Percentiles rank a stretch among this genome's conserved stretches.
phyloP scores from a whole-genome alignment of 2,329 filamentous ascomycete species.

The Parafenestella ontariensis region DNA sequence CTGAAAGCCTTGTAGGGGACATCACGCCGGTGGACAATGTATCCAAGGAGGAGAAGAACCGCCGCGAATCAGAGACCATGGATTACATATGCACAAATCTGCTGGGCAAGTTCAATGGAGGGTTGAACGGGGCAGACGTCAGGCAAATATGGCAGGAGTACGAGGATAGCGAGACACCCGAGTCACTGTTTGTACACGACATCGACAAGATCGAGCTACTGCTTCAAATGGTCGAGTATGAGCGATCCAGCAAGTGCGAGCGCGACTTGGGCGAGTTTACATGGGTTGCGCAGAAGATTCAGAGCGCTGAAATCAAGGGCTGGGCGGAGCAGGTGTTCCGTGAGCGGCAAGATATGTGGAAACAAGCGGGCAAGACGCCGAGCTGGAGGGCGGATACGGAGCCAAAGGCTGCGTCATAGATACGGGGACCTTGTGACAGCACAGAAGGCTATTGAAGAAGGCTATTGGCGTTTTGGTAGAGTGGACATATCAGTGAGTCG shows the following conservation, averaged over 20 bases:
- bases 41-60: slow-evolving; percentile 83
- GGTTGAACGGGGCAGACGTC: slow-evolving; percentile 72
- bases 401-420: slow-evolving; percentile 18
- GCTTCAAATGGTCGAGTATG: slow-evolving; percentile 96
- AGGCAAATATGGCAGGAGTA: slow-evolving; percentile 92
- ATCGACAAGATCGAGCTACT: slow-evolving; percentile 96
- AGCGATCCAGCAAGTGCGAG: slow-evolving; percentile 70
- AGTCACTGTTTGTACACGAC: slow-evolving; percentile 92
- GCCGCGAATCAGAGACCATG: slow-evolving; percentile 89
- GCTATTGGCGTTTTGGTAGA: not conserved
- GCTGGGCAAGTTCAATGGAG: slow-evolving; percentile 77
- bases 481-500: not conserved
- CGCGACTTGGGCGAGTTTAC: slow-evolving; percentile 87
- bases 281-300: slow-evolving; percentile 76
- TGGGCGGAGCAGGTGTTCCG: slow-evolving; percentile 80
- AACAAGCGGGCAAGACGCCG: slow-evolving; percentile 44
- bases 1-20: slow-evolving; percentile 91
- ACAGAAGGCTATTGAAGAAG: not conserved
- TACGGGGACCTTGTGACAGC: not conserved
- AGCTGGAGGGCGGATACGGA: slow-evolving; percentile 37
- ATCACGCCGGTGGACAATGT: slow-evolving; percentile 93
- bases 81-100: slow-evolving; percentile 80
- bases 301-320: slow-evolving; percentile 76
- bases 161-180: slow-evolving; percentile 82
- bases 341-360: slow-evolving; percentile 80